Evolutionary conservation across 805 yeast genomes (phyloP), one percentile per base, ranked within the genome.

Genomic region (Kuraishia capsulata): DNA sequence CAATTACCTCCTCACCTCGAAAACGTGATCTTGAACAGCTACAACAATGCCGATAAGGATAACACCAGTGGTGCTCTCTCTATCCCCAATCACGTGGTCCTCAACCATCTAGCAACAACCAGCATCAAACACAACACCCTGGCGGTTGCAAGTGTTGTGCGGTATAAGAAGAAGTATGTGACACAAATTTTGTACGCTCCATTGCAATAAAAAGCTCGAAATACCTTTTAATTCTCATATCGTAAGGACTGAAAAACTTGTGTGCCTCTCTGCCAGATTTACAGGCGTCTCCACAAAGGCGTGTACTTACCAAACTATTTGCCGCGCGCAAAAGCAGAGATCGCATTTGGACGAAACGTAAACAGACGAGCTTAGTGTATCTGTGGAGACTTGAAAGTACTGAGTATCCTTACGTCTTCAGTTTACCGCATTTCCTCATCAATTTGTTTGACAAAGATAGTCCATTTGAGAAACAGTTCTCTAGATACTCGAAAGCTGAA

Each of bases 1-100:
- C 95, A 84, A 54, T 68, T 92, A 36, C 98, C 98, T 6, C 98
- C 98, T 8, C 98, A 90, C 58, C 68, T 92, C 43, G 98, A 92
- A 56, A 82, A 83, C 51, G 97, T 92, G 40, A 88, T 92, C 39
- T 70, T 90, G 52, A 90, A 90, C 63, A 78, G 79, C 47, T 81
- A 71, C 65, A 69, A 66, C 48, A 56, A 57, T 31, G 62, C 74
- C 49, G 86, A 81, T 48, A 73, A 68, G 48, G 88, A 83, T 51
- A 90, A 88, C 56, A 84, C 82, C 49, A 74, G 85, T 29, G 95
- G 95, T 39, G 95, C 95, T 1, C 64, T 88, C 48, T 92, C 95
- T 8, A 87, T 88, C 40, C 97, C 97, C 11, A 87, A 89, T 54
- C 97, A 89, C 56, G 97, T 89, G 40, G 95, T 89, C 19, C 65